phyloP scores from a whole-genome alignment of 2,329 filamentous ascomycete genomes.

The Claviceps africana region DNA sequence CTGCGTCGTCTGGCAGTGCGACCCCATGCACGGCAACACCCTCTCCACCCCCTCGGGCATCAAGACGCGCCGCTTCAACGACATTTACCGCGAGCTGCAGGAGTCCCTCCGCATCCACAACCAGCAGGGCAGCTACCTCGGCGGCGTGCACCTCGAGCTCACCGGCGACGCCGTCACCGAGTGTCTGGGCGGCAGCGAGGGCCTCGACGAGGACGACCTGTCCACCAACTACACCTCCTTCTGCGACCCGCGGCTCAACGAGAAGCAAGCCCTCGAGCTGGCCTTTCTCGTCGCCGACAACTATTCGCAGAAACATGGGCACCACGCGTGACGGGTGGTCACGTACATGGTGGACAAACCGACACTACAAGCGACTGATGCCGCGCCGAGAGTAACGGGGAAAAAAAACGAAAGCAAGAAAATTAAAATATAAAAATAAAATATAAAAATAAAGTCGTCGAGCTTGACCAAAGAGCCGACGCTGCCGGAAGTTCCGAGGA shows the following conservation, averaged over 20 bases:
- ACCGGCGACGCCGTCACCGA: constrained; percentile 95
- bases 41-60: constrained; percentile 57
- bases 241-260: constrained; percentile 89
- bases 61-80: constrained; percentile 84
- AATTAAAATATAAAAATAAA: not conserved
- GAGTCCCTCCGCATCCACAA: constrained; percentile 76
- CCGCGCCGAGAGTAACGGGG: too few species aligned
- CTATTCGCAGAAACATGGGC: constrained; percentile 32
- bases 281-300: constrained; percentile 87
- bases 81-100: constrained; percentile 78
- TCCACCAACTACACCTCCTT: constrained; percentile 88
- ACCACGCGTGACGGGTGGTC: not conserved
- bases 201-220: constrained; percentile 75
- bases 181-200: constrained; percentile 81
- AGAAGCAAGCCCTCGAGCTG: constrained; percentile 92
- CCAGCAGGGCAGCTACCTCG: constrained; percentile 70
- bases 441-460: not conserved
- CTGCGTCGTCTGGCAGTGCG: constrained; percentile 87
- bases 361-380: not conserved
- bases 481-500: not conserved
- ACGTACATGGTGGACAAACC: not conserved
- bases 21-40: constrained; percentile 92
- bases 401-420: not conserved
- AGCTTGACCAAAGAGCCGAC: not conserved
- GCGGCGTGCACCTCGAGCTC: constrained; percentile 87